Percentiles rank a stretch among this genome's conserved stretches.
These are phyloP conservation scores for Allium fistulosum DNA, from an alignment of 106 monocot genomes.

Conservation along the genomic window DNA sequence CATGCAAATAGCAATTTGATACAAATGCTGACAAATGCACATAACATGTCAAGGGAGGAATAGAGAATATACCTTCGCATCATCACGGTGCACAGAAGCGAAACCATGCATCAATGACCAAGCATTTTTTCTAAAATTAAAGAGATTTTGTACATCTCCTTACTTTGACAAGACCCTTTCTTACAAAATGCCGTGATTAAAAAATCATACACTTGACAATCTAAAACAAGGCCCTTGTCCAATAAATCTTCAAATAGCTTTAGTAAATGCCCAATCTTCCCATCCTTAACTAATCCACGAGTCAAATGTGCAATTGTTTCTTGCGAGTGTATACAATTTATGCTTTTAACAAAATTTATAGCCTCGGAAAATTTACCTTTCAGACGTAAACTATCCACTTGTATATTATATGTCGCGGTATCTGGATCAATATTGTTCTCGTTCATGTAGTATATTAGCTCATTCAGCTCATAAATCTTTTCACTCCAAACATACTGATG, in stretches of 20 bases:
- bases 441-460: conserved; percentile 23
- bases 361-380: conserved; percentile 26
- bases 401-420: conserved; percentile 22
- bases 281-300: conserved; percentile 21
- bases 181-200: conserved; percentile 35
- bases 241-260: conserved; percentile 21
- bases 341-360: conserved; percentile 17
- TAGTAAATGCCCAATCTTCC: conserved; percentile 13
- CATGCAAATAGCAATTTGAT: too few species aligned
- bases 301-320: conserved; percentile 20
- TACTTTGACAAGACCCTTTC: conserved; percentile 27
- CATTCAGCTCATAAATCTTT: conserved; percentile 13
- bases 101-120: not conserved
- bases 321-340: conserved; percentile 16
- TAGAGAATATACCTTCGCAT: too few species aligned
- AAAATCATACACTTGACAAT: conserved; percentile 13
- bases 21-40: too few species aligned
- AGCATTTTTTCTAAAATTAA: conserved; percentile 42
- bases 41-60: too few species aligned
- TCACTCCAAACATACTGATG: conserved; percentile 18
- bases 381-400: conserved; percentile 26
- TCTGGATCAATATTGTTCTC: conserved; percentile 24
- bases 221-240: conserved; percentile 22
- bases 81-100: too few species aligned
- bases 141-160: conserved; percentile 25